A percentile compares a stretch with the other conserved stretches of the same genome.
These are phyloP conservation scores for Herpetomonas samuelpessoai DNA, from an alignment of 208 protist genomes.

Conservation along the genomic window DNA sequence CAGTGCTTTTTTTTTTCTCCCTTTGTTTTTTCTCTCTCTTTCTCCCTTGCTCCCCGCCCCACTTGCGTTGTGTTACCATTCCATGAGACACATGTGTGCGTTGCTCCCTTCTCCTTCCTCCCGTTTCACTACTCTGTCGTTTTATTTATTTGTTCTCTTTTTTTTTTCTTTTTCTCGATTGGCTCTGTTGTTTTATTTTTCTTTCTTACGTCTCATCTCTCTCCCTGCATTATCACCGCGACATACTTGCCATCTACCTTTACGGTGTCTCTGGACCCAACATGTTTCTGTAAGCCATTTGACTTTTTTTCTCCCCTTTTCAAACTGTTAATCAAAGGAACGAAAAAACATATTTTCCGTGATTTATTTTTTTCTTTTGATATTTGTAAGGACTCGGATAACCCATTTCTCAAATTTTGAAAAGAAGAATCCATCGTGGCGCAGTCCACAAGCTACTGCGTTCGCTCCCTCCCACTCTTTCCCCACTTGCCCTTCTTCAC, in stretches of 20 bases:
- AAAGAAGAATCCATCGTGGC: no score
- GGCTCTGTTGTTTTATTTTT: no score
- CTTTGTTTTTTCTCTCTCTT: slow-evolving; percentile 16
- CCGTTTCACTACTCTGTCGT: slow-evolving; percentile 3
- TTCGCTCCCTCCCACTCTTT: no score
- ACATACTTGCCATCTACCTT: no score
- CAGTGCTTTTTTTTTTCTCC: slow-evolving; percentile 12
- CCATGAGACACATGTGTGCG: slow-evolving; percentile 2
- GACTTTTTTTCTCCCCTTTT: neutral
- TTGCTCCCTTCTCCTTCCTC: neutral
- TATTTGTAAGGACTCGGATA: neutral
- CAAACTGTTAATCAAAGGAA: neutral
- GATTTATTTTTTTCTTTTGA: slow-evolving; percentile 2
- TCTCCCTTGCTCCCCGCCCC: no score
- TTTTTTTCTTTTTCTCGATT: neutral
- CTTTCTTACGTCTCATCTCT: no score
- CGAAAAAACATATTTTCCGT: neutral
- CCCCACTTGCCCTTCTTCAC: no score
- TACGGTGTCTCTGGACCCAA: no score
- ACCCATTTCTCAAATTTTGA: slow-evolving; percentile 2
- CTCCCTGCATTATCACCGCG: no score
- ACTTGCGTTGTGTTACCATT: no score
- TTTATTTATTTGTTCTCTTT: slow-evolving; percentile 9
- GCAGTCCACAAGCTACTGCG: no score
- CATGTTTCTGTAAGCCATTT: no score